These are phyloP conservation scores for Microcyclosporella mali DNA, from an alignment of 2,329 filamentous ascomycete species.

Conservation along the genomic window DNA sequence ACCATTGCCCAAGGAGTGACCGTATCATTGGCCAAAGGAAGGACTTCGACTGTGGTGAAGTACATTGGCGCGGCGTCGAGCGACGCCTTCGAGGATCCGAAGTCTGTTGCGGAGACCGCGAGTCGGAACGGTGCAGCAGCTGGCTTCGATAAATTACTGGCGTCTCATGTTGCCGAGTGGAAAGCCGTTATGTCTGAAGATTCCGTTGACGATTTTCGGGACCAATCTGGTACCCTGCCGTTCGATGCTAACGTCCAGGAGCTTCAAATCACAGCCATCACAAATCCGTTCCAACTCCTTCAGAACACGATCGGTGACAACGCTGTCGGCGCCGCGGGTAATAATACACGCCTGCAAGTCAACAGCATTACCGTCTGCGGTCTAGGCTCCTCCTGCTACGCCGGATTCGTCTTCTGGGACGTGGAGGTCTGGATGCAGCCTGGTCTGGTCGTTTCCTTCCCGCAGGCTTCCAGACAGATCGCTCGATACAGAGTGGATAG, in stretches of 20 bases:
- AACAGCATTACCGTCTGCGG: conserved; percentile 65
- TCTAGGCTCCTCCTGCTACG: conserved; percentile 61
- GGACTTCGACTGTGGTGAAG: conserved; percentile 55
- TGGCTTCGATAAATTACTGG: conserved; percentile 52
- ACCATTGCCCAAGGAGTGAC: conserved; percentile 58
- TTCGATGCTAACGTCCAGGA: conserved; percentile 52
- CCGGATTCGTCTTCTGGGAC: conserved; percentile 61
- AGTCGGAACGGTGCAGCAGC: conserved; percentile 44
- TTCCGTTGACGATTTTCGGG: conserved; percentile 58
- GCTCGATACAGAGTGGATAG: conserved; percentile 57
- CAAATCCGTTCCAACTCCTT: conserved; percentile 52
- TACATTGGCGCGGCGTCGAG: conserved; percentile 63
- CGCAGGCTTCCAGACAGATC: conserved; percentile 56
- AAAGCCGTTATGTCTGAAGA: conserved; percentile 52
- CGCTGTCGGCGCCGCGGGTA: conserved; percentile 44
- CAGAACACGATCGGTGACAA: conserved; percentile 52
- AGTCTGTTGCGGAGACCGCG: conserved; percentile 50
- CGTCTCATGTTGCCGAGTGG: conserved; percentile 58
- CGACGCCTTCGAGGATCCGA: conserved; percentile 59
- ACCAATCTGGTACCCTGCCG: conserved; percentile 53
- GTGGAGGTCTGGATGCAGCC: conserved; percentile 64
- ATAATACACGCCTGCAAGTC: conserved; percentile 49
- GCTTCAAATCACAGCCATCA: conserved; percentile 49
- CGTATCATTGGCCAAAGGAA: conserved; percentile 48
- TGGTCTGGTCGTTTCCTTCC: conserved; percentile 58